Percentiles rank a stretch among this genome's conserved stretches.
Evolutionary conservation across 352 stramenopile genomes (phyloP).

Genomic region (Achlya hypogyna): DNA sequence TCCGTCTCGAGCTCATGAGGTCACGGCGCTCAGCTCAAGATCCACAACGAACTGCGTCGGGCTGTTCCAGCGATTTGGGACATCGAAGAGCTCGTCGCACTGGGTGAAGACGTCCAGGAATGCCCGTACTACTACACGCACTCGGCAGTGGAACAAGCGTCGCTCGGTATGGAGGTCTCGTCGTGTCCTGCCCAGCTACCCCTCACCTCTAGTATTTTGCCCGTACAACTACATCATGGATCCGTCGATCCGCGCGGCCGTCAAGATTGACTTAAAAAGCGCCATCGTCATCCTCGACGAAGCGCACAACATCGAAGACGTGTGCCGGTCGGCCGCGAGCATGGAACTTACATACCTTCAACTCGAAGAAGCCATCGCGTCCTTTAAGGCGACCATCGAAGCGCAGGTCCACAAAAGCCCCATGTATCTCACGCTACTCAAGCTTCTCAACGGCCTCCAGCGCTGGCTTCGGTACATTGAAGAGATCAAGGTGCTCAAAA

Average conservation of each 20-base stretch:
- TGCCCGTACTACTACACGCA: slow-evolving; percentile 70
- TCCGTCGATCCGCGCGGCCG: slow-evolving; percentile 54
- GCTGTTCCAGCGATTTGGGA: slow-evolving; percentile 66
- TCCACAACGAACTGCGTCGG: slow-evolving; percentile 39
- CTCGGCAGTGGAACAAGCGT: slow-evolving; percentile 39
- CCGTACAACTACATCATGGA: slow-evolving; percentile 86
- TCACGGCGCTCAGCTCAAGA: slow-evolving; percentile 29
- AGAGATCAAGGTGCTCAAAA: neutral
- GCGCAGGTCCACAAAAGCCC: neutral
- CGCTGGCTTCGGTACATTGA: slow-evolving; percentile 14
- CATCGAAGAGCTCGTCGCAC: slow-evolving; percentile 67
- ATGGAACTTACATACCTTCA: slow-evolving; percentile 53
- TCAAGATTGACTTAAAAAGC: slow-evolving; percentile 61
- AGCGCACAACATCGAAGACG: slow-evolving; percentile 83
- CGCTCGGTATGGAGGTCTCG: slow-evolving; percentile 35
- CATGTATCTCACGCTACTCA: neutral
- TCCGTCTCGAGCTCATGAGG: neutral
- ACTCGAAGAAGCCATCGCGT: slow-evolving; percentile 41
- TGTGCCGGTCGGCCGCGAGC: slow-evolving; percentile 66
- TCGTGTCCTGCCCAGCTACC: neutral
- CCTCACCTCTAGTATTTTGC: slow-evolving; percentile 55
- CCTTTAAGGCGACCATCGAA: slow-evolving; percentile 30
- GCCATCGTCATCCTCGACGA: slow-evolving; percentile 79
- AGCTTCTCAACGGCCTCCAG: slow-evolving; percentile 16
- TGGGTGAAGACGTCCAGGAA: slow-evolving; percentile 66